Evolutionary conservation across 192 early-diverging fungal species (phyloP).

Genomic region (Linderina pennispora): DNA sequence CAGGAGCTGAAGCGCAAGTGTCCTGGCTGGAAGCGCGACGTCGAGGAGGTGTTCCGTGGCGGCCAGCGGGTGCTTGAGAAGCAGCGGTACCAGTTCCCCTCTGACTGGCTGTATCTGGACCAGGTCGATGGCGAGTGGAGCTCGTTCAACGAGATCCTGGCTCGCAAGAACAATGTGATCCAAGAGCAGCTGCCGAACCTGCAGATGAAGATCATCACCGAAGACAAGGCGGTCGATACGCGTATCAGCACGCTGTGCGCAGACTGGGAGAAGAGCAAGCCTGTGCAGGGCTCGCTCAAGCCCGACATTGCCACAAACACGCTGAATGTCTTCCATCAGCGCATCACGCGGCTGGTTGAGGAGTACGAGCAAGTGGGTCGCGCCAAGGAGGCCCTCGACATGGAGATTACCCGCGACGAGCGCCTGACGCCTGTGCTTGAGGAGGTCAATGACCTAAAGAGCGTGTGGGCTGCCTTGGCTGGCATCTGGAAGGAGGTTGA

Average conservation of each 20-base stretch:
- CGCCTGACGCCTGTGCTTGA: slow-evolving; percentile 80
- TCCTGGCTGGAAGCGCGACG: slow-evolving; percentile 67
- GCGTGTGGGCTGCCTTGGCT: slow-evolving; percentile 84
- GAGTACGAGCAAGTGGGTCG: slow-evolving; percentile 81
- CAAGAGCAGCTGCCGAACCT: slow-evolving; percentile 92
- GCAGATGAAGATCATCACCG: slow-evolving; percentile 90
- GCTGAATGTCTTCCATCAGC: slow-evolving; percentile 78
- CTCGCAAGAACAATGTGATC: slow-evolving; percentile 84
- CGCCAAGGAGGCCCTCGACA: slow-evolving; percentile 91
- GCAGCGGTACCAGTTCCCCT: slow-evolving; percentile 91
- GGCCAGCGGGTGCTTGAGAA: slow-evolving; percentile 91
- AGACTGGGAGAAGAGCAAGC: slow-evolving; percentile 96
- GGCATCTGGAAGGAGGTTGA: slow-evolving; percentile 76
- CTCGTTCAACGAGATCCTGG: slow-evolving; percentile 91
- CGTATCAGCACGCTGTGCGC: slow-evolving; percentile 73
- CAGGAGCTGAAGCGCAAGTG: slow-evolving; percentile 89
- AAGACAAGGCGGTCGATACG: slow-evolving; percentile 82
- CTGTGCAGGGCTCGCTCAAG: slow-evolving; percentile 86
- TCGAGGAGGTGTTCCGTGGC: slow-evolving; percentile 77
- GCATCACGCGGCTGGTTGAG: slow-evolving; percentile 72
- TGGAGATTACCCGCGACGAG: slow-evolving; percentile 66
- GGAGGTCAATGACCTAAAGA: slow-evolving; percentile 86
- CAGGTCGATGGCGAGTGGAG: slow-evolving; percentile 97
- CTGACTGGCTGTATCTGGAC: slow-evolving; percentile 92
- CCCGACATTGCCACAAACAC: slow-evolving; percentile 79